These are phyloP conservation scores for Monosporascus sp. DNA, from an alignment of 2,329 filamentous ascomycete genomes.

Conservation along the genomic window DNA sequence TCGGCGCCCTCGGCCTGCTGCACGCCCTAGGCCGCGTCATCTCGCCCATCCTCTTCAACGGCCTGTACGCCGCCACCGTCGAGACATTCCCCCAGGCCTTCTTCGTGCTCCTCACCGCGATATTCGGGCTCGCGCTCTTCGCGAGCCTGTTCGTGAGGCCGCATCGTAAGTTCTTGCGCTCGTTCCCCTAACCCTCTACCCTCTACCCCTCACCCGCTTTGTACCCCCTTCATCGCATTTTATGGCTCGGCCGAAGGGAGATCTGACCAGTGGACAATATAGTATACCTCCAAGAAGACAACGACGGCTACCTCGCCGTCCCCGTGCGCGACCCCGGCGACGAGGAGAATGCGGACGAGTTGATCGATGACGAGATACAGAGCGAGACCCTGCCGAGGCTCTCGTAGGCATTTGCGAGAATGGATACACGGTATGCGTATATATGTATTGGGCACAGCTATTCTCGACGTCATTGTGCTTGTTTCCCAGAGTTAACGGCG, in stretches of 20 bases:
- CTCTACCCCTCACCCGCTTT: neutral
- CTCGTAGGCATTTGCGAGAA: neutral
- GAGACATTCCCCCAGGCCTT: constrained; percentile 73
- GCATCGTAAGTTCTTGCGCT: constrained; percentile 55
- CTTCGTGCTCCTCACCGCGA: constrained; percentile 66
- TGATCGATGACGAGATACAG: constrained; percentile 13
- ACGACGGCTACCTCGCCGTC: constrained; percentile 16
- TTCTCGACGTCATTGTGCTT: too few relatives aligned
- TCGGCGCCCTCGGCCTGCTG: constrained; percentile 81
- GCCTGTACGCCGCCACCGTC: constrained; percentile 80
- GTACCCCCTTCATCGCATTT: neutral
- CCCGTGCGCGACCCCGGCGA: constrained; percentile 13
- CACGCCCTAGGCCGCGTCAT: constrained; percentile 78
- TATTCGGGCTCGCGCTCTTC: constrained; percentile 63
- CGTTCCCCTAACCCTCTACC: too few relatives aligned
- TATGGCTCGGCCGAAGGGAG: neutral
- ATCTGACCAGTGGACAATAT: neutral
- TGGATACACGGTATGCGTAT: too few relatives aligned
- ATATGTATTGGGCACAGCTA: too few relatives aligned
- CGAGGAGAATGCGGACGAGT: constrained; percentile 4
- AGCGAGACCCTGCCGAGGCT: constrained; percentile 16
- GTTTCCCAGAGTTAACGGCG: too few relatives aligned
- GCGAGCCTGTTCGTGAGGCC: constrained; percentile 68
- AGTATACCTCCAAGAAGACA: constrained; percentile 23
- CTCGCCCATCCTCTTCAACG: constrained; percentile 77